Evolutionary conservation across 495 filamentous ascomycete genomes (phyloP).

Genomic region (Barbatosphaeria neglecta): DNA sequence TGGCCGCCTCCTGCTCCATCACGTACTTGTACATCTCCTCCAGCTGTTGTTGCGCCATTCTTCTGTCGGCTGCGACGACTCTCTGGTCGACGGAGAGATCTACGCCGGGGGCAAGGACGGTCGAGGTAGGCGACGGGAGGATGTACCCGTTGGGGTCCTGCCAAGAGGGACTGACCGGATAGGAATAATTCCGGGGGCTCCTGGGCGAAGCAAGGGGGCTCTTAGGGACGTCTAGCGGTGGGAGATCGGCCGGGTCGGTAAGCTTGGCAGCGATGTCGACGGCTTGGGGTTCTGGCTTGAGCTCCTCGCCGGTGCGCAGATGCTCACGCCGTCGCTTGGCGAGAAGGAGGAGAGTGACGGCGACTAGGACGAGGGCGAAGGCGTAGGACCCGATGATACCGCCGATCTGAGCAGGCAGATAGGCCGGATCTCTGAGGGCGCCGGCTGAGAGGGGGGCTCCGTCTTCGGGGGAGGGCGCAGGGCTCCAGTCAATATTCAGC

Average conservation of each 20-base stretch:
- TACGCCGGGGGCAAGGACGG: conserved; percentile 25
- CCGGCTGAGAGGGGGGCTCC: conserved; percentile 42
- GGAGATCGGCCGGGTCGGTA: conserved; percentile 19
- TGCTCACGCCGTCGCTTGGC: conserved; percentile 30
- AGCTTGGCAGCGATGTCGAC: conserved; percentile 11
- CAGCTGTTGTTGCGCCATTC: conserved; percentile 64
- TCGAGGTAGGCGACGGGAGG: conserved; percentile 32
- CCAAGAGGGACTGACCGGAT: conserved; percentile 31
- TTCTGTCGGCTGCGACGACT: conserved; percentile 60
- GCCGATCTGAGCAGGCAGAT: conserved; percentile 63
- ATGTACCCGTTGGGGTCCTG: conserved; percentile 40
- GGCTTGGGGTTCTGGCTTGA: conserved; percentile 5
- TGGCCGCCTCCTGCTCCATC: conserved; percentile 74
- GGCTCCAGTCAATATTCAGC: conserved; percentile 42
- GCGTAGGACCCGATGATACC: conserved; percentile 73
- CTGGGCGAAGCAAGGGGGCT: conserved; percentile 10
- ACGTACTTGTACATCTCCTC: conserved; percentile 85
- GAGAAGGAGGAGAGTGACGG: conserved; percentile 47
- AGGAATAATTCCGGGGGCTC: conserved; percentile 8
- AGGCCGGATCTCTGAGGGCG: conserved; percentile 45
- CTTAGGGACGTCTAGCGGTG: conserved; percentile 18
- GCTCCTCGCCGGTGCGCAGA: conserved; percentile 18
- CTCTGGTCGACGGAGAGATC: conserved; percentile 54
- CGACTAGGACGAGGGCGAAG: conserved; percentile 56
- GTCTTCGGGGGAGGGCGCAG: conserved; percentile 46